These are phyloP conservation scores for Cardamine chenopodiifolia DNA, from an alignment of 345 rosid genomes.

Conservation along the genomic window DNA sequence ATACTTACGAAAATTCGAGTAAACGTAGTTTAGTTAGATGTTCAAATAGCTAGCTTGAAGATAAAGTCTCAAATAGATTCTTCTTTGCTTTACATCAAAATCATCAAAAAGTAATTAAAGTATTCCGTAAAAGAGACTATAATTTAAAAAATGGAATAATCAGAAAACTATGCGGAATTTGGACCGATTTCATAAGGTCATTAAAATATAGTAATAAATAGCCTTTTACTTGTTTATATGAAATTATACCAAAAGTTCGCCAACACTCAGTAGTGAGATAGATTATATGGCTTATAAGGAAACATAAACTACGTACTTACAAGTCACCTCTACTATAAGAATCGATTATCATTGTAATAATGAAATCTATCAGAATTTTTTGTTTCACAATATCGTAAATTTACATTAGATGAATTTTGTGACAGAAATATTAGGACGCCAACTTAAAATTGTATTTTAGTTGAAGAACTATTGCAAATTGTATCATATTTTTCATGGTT, in stretches of 20 bases:
- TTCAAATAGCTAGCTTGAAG: constrained; percentile 40
- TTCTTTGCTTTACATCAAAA: constrained; percentile 46
- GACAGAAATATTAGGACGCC: neutral
- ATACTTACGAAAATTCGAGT: constrained; percentile 6
- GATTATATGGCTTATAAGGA: constrained; percentile 8
- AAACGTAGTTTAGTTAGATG: constrained; percentile 31
- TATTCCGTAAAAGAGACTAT: constrained; percentile 40
- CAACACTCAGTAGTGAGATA: constrained; percentile 14
- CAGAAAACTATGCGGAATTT: constrained; percentile 34
- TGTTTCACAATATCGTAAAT: neutral
- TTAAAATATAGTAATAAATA: constrained; percentile 7
- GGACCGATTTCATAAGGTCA: constrained; percentile 23
- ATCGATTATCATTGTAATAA: neutral
- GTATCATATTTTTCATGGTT: neutral
- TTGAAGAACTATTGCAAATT: neutral
- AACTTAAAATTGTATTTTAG: neutral
- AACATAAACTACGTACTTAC: constrained; percentile 1
- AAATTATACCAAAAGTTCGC: constrained; percentile 12
- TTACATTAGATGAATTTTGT: neutral
- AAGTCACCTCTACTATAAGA: neutral
- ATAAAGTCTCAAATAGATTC: constrained; percentile 42
- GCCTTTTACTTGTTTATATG: neutral
- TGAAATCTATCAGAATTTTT: neutral
- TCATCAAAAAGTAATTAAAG: constrained; percentile 45
- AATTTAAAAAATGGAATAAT: constrained; percentile 35